Evolutionary conservation across 1,139 yeast species (phyloP), one percentile per base, ranked within the genome.

Genomic region (Candida neerlandica): DNA sequence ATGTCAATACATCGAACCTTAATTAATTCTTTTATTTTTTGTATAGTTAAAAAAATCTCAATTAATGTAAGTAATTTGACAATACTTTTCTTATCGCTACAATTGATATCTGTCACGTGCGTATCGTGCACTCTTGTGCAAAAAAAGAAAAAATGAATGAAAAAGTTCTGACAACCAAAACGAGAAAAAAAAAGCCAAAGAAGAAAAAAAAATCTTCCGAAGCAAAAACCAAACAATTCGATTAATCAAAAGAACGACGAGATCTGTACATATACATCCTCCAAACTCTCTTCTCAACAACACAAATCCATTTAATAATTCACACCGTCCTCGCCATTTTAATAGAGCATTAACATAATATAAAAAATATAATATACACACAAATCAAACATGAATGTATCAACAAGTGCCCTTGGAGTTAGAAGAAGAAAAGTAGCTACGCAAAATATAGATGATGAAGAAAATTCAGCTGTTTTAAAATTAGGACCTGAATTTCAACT

Each of bases 401-500:
- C 96, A 49, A 89, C 96, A 44, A 88, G 96, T 52, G 89, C 97
- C 10, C 81, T 90, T 48, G 94, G 92, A 37, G 90, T 88, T 46
- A 82, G 91, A 66, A 82, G 91, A 66, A 85, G 89, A 57, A 80
- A 83, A 56, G 77, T 77, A 54, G 77, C 80, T 16, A 69, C 77
- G 39, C 85, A 83, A 51, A 78, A 80, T 50, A 86, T 86, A 42
- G 92, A 87, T 49, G 85, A 81, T 55, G 97, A 92, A 62, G 98
- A 94, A 64, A 95, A 94, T 63, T 94, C 97, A 0, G 85, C 97
- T 0, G 80, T 82, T 47, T 77, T 94, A 59, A 88, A 88, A 63
- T 78, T 94, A 49, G 99, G 99, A 4, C 94, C 96, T 26, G 98
- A 94, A 71, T 94, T 94, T 64, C 95, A 86, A 61, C 70, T 86